phyloP scores from a whole-genome alignment of 768 basidiomycete species.

The Lactarius pseudohatsudake region DNA sequence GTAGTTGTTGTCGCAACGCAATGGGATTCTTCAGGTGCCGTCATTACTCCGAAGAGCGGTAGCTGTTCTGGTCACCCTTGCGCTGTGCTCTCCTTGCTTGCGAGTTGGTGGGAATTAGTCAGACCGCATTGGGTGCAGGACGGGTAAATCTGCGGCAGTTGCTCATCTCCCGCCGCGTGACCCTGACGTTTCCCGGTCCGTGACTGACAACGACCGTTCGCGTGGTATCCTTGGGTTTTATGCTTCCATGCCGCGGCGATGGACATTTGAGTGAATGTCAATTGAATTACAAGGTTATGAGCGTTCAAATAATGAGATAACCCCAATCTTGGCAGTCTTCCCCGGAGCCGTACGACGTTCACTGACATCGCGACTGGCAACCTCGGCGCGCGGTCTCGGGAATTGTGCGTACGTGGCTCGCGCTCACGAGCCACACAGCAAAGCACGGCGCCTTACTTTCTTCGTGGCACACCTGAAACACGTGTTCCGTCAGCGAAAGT shows the following conservation, averaged over 20 bases:
- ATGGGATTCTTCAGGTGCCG: background rate
- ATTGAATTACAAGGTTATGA: background rate
- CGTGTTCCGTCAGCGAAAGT: constrained; percentile 13
- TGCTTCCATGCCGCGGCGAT: constrained; percentile 8
- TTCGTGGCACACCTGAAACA: constrained; percentile 20
- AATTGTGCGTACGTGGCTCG: background rate
- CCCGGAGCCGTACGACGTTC: background rate
- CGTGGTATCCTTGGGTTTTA: background rate
- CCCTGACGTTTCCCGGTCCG: background rate
- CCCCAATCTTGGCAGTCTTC: background rate
- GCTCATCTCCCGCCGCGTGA: constrained; percentile 5
- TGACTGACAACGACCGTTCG: background rate
- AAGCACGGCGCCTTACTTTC: constrained; percentile 3
- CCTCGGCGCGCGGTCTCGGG: background rate
- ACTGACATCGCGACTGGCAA: background rate
- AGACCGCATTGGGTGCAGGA: background rate
- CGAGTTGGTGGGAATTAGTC: background rate
- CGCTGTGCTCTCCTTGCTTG: background rate
- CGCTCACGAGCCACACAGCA: background rate
- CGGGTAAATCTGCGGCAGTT: background rate
- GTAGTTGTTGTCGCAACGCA: constrained; percentile 1
- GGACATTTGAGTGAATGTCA: background rate
- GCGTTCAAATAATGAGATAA: background rate
- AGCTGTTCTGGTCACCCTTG: background rate
- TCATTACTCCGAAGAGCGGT: background rate